These are phyloP conservation scores for Suhomyces canberraensis DNA, from an alignment of 805 yeast species.

Conservation along the genomic window DNA sequence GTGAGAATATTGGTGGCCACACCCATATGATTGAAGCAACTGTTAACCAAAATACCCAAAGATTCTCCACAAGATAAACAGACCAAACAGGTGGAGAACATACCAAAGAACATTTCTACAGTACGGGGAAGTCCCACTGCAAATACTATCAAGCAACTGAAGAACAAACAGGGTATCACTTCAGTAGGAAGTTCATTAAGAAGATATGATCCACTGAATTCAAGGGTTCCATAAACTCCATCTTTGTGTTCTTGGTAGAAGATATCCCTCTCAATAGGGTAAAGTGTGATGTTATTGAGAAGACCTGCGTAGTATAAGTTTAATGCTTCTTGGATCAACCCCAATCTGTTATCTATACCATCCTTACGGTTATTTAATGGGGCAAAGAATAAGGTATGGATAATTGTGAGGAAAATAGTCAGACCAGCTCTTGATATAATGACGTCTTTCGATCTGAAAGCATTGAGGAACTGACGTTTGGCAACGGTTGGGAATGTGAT, in stretches of 20 bases:
- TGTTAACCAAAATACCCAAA: constrained; percentile 76
- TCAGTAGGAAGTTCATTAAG: constrained; percentile 69
- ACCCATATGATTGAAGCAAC: constrained; percentile 70
- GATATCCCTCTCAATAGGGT: constrained; percentile 68
- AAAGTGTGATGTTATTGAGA: constrained; percentile 71
- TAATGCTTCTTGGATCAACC: constrained; percentile 69
- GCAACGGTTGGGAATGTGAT: constrained; percentile 29
- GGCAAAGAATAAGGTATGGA: constrained; percentile 63
- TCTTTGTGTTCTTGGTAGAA: constrained; percentile 80
- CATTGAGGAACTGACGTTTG: constrained; percentile 32
- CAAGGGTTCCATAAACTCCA: constrained; percentile 59
- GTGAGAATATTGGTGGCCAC: constrained; percentile 75
- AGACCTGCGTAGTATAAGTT: constrained; percentile 77
- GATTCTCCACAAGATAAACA: constrained; percentile 79
- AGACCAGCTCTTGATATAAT: constrained; percentile 64
- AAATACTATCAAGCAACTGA: constrained; percentile 60
- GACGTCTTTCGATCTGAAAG: constrained; percentile 47
- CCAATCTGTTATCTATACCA: constrained; percentile 67
- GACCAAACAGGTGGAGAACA: constrained; percentile 51
- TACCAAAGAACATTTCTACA: constrained; percentile 62
- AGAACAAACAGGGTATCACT: constrained; percentile 53
- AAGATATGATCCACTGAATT: constrained; percentile 61
- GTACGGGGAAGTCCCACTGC: constrained; percentile 73
- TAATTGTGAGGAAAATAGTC: constrained; percentile 57
- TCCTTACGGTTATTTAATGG: constrained; percentile 35